These are phyloP conservation scores for Saccharomycopsis sp. DNA, from an alignment of 805 yeast species.

Conservation along the genomic window DNA sequence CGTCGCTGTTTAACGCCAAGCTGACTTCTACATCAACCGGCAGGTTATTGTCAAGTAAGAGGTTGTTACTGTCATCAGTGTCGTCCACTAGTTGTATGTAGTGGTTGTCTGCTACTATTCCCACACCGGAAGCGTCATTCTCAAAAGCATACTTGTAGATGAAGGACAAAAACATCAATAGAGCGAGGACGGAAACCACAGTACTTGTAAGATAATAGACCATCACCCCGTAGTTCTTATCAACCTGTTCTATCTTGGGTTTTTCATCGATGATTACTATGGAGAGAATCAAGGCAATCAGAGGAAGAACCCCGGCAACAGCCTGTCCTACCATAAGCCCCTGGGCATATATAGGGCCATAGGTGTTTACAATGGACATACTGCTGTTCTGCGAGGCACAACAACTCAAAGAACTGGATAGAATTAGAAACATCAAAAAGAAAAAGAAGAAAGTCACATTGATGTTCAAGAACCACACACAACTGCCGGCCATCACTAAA, in stretches of 20 bases:
- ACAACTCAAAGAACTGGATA: conserved; percentile 65
- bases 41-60: neutral
- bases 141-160: conserved; percentile 26
- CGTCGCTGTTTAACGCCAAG: neutral
- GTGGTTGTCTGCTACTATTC: conserved; percentile 7
- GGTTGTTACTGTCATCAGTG: conserved; percentile 1
- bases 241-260: conserved; percentile 9
- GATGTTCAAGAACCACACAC: conserved; percentile 33
- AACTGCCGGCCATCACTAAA: conserved; percentile 46
- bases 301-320: conserved; percentile 86
- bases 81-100: conserved; percentile 20
- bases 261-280: conserved; percentile 29
- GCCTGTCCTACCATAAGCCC: conserved; percentile 95
- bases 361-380: conserved; percentile 75
- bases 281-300: conserved; percentile 56
- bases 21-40: neutral
- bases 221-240: conserved; percentile 25
- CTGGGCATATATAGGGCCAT: conserved; percentile 75
- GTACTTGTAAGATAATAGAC: conserved; percentile 48
- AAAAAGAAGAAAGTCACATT: conserved; percentile 31
- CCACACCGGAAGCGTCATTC: conserved; percentile 15
- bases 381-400: conserved; percentile 85
- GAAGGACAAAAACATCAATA: conserved; percentile 34
- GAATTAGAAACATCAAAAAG: conserved; percentile 55
- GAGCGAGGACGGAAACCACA: conserved; percentile 37